Evolutionary conservation across 2,329 filamentous ascomycete genomes (phyloP), one percentile per base, ranked within the genome.

Genomic region (Penicillium sp.): DNA sequence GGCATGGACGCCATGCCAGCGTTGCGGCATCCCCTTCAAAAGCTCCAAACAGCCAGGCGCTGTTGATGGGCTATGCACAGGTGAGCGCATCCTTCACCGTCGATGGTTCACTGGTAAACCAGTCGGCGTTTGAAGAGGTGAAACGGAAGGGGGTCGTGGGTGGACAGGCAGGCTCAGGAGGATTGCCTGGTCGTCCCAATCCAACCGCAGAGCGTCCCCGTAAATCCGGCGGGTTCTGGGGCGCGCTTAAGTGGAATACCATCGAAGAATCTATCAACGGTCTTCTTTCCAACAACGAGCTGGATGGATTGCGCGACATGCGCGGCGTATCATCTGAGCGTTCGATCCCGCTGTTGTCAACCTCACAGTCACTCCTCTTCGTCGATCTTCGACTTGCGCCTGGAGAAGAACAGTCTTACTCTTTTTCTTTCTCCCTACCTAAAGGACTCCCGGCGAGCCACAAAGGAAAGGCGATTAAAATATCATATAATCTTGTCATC

Each of bases 61-160:
- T 99, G 50, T 95, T 99, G 86, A 99, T 99, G 94, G 94, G 92
- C 0, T 99, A 96, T 73, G 93, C 90, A 3, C 94, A 99, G 65
- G 85, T 97, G 2, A 89, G 91, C 72, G 94, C 94, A 4, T 92
- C 90, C 0, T 99, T 99, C 64, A 91, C 87, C 0, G 77, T 99
- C 6, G 94, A 99, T 68, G 92, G 92, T 0, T 96, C 94, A 1
- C 77, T 99, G 21, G 86, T 99, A 55, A 93, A 95, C 65, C 86
- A 95, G 38, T 86, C 86, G 0, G 90, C 90, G 0, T 99, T 99
- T 65, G 94, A 99, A 68, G 90, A 95, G 65, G 92, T 97, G 38
- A 99, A 99, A 72, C 84, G 92, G 55, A 97, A 96, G 75, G 92
- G 90, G 2, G 91, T 96, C 6, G 84, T 96, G 5, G 90, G 91